phyloP scores from a whole-genome alignment of 352 stramenopile genomes.

The Halophytophthora polymorphica region DNA sequence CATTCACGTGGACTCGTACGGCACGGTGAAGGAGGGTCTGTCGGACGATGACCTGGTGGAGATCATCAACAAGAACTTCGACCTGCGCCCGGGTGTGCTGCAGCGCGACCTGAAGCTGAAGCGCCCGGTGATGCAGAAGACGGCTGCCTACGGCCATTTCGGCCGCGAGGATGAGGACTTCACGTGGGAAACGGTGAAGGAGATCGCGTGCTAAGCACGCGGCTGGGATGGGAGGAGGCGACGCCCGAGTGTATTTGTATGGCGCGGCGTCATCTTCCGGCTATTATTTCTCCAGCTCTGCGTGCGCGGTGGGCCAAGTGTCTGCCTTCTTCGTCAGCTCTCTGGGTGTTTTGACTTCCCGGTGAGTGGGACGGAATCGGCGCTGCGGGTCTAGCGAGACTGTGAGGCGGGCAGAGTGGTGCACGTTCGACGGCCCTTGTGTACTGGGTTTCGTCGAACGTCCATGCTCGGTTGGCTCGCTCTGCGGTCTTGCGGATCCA shows the following conservation, averaged over 20 bases:
- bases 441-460: constrained; percentile 15
- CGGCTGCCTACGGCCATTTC: constrained; percentile 99
- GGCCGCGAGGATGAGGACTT: constrained; percentile 98
- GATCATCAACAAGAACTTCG: constrained; percentile 99
- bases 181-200: constrained; percentile 98
- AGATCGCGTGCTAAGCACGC: constrained; percentile 66
- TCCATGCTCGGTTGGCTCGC: constrained; percentile 30
- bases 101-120: constrained; percentile 98
- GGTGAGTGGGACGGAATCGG: constrained; percentile 31
- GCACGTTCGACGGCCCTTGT: constrained; percentile 36
- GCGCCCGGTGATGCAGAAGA: constrained; percentile 98
- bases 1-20: constrained; percentile 98
- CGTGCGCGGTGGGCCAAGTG: constrained; percentile 14
- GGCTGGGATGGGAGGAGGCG: not conserved
- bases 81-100: constrained; percentile 97
- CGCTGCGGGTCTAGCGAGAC: constrained; percentile 16
- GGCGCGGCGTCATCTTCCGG: constrained; percentile 21
- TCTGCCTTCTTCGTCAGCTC: constrained; percentile 26
- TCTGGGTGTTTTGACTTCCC: constrained; percentile 13
- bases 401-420: constrained; percentile 13
- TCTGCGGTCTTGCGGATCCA: constrained; percentile 13
- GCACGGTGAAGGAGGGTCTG: constrained; percentile 94
- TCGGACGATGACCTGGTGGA: constrained; percentile 96
- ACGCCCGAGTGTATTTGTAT: constrained; percentile 27
- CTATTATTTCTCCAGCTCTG: constrained; percentile 39